Conservation (phyloP, 495 filamentous ascomycete genomes). For the Peziza echinospora region DNA sequence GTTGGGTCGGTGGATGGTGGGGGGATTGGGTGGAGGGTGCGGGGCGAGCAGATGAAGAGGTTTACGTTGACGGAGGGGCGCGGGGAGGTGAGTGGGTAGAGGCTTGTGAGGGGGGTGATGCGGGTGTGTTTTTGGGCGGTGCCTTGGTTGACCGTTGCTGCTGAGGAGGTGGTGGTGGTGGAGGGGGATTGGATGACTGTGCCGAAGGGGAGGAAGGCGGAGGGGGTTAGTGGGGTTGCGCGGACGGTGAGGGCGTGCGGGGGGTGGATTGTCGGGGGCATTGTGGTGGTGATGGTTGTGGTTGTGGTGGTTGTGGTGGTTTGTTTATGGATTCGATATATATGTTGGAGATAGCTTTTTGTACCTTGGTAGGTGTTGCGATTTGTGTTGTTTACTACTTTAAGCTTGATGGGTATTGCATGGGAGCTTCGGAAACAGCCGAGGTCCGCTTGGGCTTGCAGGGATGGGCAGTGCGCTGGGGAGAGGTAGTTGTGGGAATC, state of each 20-base stretch:
- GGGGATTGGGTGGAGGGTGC: conserved; percentile 23
- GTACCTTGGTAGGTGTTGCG: too few relatives aligned
- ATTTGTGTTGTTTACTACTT: too few relatives aligned
- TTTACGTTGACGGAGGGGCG: conserved; percentile 23
- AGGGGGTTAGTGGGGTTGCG: conserved; percentile 18
- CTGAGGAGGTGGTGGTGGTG: conserved; percentile 61
- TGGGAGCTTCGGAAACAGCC: too few relatives aligned
- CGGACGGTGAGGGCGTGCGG: conserved; percentile 22
- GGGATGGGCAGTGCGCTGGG: too few relatives aligned
- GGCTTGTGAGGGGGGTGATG: background rate
- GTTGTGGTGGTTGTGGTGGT: background rate
- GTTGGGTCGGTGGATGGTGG: background rate
- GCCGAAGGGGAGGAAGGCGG: conserved; percentile 58
- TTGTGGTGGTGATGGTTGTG: background rate
- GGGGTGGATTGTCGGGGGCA: conserved; percentile 6
- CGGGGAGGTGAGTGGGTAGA: conserved; percentile 11
- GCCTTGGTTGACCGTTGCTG: too few relatives aligned
- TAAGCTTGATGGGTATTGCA: too few relatives aligned
- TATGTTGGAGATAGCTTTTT: too few relatives aligned
- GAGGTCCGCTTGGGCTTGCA: too few relatives aligned
- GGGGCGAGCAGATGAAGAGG: conserved; percentile 74
- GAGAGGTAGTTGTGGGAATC: too few relatives aligned
- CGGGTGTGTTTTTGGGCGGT: background rate
- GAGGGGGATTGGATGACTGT: conserved; percentile 38
- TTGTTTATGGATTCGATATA: too few relatives aligned